These are phyloP conservation scores for Phoma sp. DNA, from an alignment of 2,329 filamentous ascomycete genomes.

Conservation along the genomic window DNA sequence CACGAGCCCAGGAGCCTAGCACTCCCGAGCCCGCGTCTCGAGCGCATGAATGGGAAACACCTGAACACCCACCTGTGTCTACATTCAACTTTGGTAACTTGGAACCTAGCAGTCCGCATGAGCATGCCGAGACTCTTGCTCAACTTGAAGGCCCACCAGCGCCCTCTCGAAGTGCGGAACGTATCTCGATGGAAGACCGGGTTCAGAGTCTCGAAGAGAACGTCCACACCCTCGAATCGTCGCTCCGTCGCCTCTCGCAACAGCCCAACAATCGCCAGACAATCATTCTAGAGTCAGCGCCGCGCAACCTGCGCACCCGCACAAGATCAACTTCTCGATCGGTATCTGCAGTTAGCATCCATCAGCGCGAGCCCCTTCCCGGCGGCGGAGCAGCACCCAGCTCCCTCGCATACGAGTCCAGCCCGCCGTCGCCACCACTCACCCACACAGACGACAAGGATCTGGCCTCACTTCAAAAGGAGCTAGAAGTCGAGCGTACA, in stretches of 20 bases:
- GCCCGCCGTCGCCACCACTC: constrained; percentile 9
- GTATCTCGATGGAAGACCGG: constrained; percentile 43
- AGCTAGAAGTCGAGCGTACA: constrained; percentile 38
- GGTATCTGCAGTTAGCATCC: constrained; percentile 14
- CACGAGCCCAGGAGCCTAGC: constrained; percentile 13
- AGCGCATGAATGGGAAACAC: constrained; percentile 15
- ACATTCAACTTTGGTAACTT: constrained; percentile 48
- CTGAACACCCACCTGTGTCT: constrained; percentile 31
- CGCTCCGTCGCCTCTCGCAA: constrained; percentile 40
- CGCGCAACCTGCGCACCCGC: constrained; percentile 40
- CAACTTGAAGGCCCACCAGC: constrained; percentile 19
- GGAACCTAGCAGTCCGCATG: constrained; percentile 23
- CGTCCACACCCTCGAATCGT: constrained; percentile 38
- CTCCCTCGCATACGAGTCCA: constrained; percentile 11
- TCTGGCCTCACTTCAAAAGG: constrained; percentile 29
- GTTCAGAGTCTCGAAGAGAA: constrained; percentile 41
- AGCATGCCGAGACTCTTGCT: constrained; percentile 8
- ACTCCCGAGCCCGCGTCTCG: constrained; percentile 16
- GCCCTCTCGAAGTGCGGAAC: constrained; percentile 22
- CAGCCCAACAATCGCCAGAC: constrained; percentile 44
- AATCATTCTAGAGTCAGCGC: constrained; percentile 48
- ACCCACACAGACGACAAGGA: constrained; percentile 9
- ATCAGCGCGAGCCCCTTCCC: constrained; percentile 9
- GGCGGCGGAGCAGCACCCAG: background rate
- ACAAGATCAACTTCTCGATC: constrained; percentile 37